These are phyloP conservation scores for Phytophthora pseudosyringae DNA, from an alignment of 352 stramenopile species.

Conservation along the genomic window DNA sequence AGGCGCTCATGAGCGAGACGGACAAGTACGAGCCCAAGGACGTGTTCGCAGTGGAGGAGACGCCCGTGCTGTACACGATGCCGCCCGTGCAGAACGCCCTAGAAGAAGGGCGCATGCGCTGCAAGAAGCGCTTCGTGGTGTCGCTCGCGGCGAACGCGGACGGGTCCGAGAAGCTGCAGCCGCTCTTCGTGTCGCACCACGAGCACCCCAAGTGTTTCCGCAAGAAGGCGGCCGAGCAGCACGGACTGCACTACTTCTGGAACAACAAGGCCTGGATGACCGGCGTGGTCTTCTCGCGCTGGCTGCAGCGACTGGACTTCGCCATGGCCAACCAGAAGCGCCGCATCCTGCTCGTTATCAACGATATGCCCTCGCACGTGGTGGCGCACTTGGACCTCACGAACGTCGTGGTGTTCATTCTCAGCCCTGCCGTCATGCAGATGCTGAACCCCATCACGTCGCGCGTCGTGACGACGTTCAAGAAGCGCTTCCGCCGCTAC, in stretches of 20 bases:
- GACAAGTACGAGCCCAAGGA: conserved; percentile 78
- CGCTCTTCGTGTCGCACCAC: conserved; percentile 82
- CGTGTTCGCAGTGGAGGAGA: conserved; percentile 83
- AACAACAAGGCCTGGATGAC: conserved; percentile 89
- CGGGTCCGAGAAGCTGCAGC: conserved; percentile 78
- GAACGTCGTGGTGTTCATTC: conserved; percentile 74
- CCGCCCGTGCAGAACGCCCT: conserved; percentile 54
- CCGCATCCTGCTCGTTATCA: conserved; percentile 78
- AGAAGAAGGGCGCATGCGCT: conserved; percentile 56
- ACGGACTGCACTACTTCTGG: conserved; percentile 84
- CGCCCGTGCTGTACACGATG: conserved; percentile 76
- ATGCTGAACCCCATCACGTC: conserved; percentile 77
- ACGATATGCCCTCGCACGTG: conserved; percentile 80
- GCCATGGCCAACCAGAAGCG: conserved; percentile 81
- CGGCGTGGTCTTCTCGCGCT: conserved; percentile 84
- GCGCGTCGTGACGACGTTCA: conserved; percentile 66
- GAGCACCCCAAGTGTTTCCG: conserved; percentile 80
- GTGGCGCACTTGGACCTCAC: conserved; percentile 79
- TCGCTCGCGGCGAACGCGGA: conserved; percentile 74
- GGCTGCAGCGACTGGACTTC: conserved; percentile 82
- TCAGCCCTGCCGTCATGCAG: conserved; percentile 51
- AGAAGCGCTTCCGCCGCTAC: conserved; percentile 78
- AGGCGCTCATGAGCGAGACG: conserved; percentile 66
- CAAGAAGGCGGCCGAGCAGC: conserved; percentile 79
- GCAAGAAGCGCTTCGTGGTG: conserved; percentile 77